These are phyloP conservation scores for Plantago ovata DNA, from an alignment of 257 asterid species.

Conservation along the genomic window DNA sequence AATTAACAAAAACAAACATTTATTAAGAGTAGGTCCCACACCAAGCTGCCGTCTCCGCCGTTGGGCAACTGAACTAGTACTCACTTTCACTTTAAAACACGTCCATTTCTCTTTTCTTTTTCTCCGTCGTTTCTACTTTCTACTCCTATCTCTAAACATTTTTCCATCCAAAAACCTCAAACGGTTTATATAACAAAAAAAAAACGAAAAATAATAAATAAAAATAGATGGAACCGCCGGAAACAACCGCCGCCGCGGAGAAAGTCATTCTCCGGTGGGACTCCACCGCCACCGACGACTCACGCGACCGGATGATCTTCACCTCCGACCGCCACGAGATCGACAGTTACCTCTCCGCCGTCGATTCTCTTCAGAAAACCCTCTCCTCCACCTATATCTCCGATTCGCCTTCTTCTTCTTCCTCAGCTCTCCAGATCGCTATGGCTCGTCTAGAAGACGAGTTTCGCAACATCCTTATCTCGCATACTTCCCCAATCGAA, in stretches of 20 bases:
- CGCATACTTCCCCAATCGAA: slow-evolving; percentile 45
- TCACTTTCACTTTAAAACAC: too few relatives aligned
- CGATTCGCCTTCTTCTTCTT: slow-evolving; percentile 10
- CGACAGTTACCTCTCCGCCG: slow-evolving; percentile 77
- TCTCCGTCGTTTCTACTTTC: too few relatives aligned
- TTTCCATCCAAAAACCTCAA: too few relatives aligned
- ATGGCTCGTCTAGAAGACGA: slow-evolving; percentile 75
- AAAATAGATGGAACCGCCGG: slow-evolving; percentile 40
- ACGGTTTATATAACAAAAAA: too few relatives aligned
- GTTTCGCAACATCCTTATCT: slow-evolving; percentile 54
- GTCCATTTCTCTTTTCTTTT: too few relatives aligned
- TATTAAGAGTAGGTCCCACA: too few relatives aligned
- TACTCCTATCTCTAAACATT: too few relatives aligned
- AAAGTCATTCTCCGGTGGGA: slow-evolving; percentile 78
- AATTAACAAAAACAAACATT: too few relatives aligned
- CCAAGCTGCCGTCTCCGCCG: too few relatives aligned
- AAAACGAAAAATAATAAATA: too few relatives aligned
- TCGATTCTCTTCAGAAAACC: slow-evolving; percentile 68
- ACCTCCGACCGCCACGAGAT: slow-evolving; percentile 66
- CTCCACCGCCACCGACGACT: slow-evolving; percentile 67
- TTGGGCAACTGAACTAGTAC: too few relatives aligned
- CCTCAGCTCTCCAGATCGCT: slow-evolving; percentile 56
- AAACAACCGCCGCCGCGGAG: slow-evolving; percentile 47
- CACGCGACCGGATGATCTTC: slow-evolving; percentile 75
- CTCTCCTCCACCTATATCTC: slow-evolving; percentile 39